Base-by-base conservation (phyloP, 192 early-diverging fungal species). In the Lobosporangium transversale region DNA sequence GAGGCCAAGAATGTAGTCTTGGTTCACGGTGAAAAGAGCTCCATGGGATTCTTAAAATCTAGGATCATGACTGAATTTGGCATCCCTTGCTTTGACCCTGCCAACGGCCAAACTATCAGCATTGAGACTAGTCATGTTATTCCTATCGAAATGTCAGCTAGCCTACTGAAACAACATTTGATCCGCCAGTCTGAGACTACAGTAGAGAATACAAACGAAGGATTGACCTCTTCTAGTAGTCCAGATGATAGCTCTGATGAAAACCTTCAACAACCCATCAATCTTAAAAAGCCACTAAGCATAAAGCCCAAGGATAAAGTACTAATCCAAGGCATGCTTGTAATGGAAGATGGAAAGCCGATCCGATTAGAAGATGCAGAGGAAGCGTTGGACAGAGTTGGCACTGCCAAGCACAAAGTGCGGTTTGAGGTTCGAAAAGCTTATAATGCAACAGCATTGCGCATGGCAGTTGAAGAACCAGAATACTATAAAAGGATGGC, bases 1-100 rank as follows among this genome's bases (percentile, higher is more conserved):
- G 88, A 92, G 52, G 92, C 95, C 10, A 80, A 86, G n/a, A 92
- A 96, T 79, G 93, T 95, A 1, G 91, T 99, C 21, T 76, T 99
- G 10, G 96, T 99, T 0, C 97, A 99, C 57, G 97, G 97, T 5
- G 96, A 99, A 74, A 93, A 91, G 76, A 80, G 80, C 27, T 90
- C 94, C 32, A 98, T 99, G 96, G 87, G 84, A 31, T 89, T 88
- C 45, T 69, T 98, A 33, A 92, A 93, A 67, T 83, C 86, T 37
- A 88, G 93, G 45, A 91, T 98, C 62, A 85, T 90, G 80, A 81
- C 85, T 18, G 95, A 98, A 74, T 88, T 93, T 66, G 88, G 89
- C 20, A 90, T 94, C 18, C 90, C 89, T 30, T 93, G 90, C 73
- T 94, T 89, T 66, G 87, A 93, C 70, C 97, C 97, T 1, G 91